A percentile compares a stretch with the other conserved stretches of the same genome.
phyloP scores from a whole-genome alignment of 2,329 filamentous ascomycete species.

The Geosmithia morbida region DNA sequence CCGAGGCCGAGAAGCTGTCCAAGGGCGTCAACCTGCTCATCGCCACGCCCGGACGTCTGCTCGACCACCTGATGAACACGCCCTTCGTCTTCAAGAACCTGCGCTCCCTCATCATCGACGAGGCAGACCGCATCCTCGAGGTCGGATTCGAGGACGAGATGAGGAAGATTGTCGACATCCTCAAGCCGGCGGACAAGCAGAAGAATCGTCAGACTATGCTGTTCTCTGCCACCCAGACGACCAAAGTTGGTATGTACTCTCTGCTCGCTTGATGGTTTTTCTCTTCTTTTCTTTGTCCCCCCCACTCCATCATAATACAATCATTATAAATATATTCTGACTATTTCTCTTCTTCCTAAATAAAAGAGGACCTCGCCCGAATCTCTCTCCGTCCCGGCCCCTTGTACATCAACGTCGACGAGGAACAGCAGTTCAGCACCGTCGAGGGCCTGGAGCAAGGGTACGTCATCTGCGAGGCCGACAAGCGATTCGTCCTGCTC shows the following conservation, averaged over 20 bases:
- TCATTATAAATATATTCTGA: no score
- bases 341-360: no score
- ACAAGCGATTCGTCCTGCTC: conserved; percentile 84
- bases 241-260: conserved; percentile 51
- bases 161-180: conserved; percentile 87
- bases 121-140: conserved; percentile 92
- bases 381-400: conserved; percentile 87
- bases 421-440: conserved; percentile 77
- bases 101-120: conserved; percentile 85
- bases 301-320: no score
- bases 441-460: conserved; percentile 92
- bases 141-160: conserved; percentile 99
- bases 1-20: conserved; percentile 83
- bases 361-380: conserved; percentile 69
- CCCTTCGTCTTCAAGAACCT: conserved; percentile 88
- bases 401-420: conserved; percentile 93
- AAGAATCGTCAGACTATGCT: conserved; percentile 88
- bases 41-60: conserved; percentile 78
- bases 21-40: conserved; percentile 94
- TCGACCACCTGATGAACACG: conserved; percentile 91
- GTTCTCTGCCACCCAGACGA: conserved; percentile 98
- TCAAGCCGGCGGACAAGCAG: conserved; percentile 56
- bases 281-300: no score
- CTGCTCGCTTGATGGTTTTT: background rate
- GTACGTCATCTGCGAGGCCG: conserved; percentile 84